These are phyloP conservation scores for Bombardia bombarda DNA, from an alignment of 495 filamentous ascomycete species.

Conservation along the genomic window DNA sequence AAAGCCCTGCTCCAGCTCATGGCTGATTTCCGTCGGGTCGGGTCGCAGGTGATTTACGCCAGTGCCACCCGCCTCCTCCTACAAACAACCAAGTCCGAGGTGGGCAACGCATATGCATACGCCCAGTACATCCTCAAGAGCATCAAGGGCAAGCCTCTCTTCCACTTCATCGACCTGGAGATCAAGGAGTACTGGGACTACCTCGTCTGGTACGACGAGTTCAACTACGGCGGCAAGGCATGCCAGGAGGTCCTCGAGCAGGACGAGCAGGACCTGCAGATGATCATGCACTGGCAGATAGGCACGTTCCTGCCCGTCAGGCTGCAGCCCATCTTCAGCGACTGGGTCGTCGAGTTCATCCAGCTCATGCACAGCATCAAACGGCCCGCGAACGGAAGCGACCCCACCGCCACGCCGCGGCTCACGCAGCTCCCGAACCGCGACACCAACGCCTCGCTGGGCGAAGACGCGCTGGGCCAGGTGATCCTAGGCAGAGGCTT, in stretches of 20 bases:
- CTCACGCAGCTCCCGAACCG: slow-evolving; percentile 68
- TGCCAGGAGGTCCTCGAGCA: slow-evolving; percentile 72
- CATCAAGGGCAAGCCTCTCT: slow-evolving; percentile 87
- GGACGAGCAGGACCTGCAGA: slow-evolving; percentile 81
- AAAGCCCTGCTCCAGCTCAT: slow-evolving; percentile 96
- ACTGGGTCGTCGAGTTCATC: slow-evolving; percentile 92
- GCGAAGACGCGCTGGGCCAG: slow-evolving; percentile 47
- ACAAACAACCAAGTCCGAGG: slow-evolving; percentile 93
- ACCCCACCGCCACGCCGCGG: slow-evolving; percentile 54
- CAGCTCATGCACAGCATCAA: slow-evolving; percentile 88
- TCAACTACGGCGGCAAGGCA: slow-evolving; percentile 95
- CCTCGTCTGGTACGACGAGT: slow-evolving; percentile 98
- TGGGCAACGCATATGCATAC: slow-evolving; percentile 95
- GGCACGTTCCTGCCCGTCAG: slow-evolving; percentile 74
- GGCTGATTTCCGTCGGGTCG: slow-evolving; percentile 92
- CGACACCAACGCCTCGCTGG: slow-evolving; percentile 43
- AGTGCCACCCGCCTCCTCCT: slow-evolving; percentile 81
- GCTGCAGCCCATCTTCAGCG: slow-evolving; percentile 78
- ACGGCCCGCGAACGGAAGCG: slow-evolving; percentile 44
- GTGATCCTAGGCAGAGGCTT: slow-evolving; percentile 67
- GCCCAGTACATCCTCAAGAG: slow-evolving; percentile 95
- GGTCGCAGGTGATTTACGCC: slow-evolving; percentile 88
- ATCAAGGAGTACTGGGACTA: slow-evolving; percentile 99
- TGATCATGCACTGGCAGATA: slow-evolving; percentile 97
- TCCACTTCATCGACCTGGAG: slow-evolving; percentile 94